Evolutionary conservation across 1,139 yeast genomes (phyloP), one percentile per base, ranked within the genome.

Genomic region (Nakaseomyces sp.): DNA sequence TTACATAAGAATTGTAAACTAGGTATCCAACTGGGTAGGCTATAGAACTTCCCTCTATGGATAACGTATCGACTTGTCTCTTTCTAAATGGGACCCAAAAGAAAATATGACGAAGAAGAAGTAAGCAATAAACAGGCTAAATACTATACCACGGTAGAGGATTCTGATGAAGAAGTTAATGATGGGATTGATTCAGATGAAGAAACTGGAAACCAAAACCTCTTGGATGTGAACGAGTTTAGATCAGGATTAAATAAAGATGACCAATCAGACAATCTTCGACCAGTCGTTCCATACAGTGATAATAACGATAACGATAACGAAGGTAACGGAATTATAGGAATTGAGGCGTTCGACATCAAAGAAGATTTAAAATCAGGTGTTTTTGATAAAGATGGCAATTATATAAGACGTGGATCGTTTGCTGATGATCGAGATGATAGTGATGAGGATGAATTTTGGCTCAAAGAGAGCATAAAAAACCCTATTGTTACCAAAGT

Each of bases 371-470:
- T 50, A 18, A 37, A 49, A 25, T 36, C 47, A 15, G 63, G 60
- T 2, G 45, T 37, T n/a, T 53, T 54, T 29, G 61, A 58, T 33
- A 45, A 47, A 28, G 49, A 48, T 41, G 61, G 60, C n/a, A 55
- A 55, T 37, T 57, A 51, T 35, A 43, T 48, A 1, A 46, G 46
- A 40, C 19, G 29, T 3, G 30, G 43, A 12, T 20, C 26, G 5
- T 3, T 5, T 8, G 7, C 8, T 2, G 19, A 10, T 13, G 13
- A 12, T 25, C 2, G 15, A 8, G 38, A 46, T 19, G 50, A 52
- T 32, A 32, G 36, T 2, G 52, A 51, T 29, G 48, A 47, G 12
- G 51, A 55, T 33, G 63, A 57, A 18, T 43, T 45, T 26, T 57
- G 60, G 61, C 43, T 54, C 12, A 45, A 50, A 24, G 56, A 52